Evolutionary conservation across 2,329 filamentous ascomycete species (phyloP).

Genomic region (Neophaeococcomyces mojaviensis): DNA sequence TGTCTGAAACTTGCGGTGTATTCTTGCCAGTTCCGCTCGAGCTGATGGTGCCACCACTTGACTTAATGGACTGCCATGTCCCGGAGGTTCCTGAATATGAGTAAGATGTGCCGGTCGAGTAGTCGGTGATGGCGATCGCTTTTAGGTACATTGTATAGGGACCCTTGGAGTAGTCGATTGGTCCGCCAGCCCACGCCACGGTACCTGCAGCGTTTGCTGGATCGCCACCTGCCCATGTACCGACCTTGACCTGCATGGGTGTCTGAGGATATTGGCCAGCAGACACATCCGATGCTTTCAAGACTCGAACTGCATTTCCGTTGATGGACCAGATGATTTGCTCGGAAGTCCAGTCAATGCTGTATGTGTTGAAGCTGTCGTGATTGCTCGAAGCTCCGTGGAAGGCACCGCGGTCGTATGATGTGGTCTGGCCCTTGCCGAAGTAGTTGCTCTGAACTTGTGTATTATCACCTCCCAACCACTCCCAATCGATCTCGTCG

Average conservation of each 20-base stretch:
- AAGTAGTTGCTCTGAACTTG: slow-evolving; percentile 98
- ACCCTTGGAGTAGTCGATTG: slow-evolving; percentile 56
- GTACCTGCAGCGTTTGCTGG: slow-evolving; percentile 38
- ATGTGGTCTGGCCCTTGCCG: slow-evolving; percentile 72
- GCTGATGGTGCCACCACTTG: slow-evolving; percentile 71
- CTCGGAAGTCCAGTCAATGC: slow-evolving; percentile 59
- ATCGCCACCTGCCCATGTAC: slow-evolving; percentile 60
- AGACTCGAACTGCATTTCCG: slow-evolving; percentile 52
- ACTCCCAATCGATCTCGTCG: slow-evolving; percentile 97
- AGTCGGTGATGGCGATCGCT: slow-evolving; percentile 59
- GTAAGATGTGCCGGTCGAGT: slow-evolving; percentile 85
- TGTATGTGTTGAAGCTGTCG: slow-evolving; percentile 39
- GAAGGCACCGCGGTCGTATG: slow-evolving; percentile 82
- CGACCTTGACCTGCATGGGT: slow-evolving; percentile 63
- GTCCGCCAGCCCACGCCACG: slow-evolving; percentile 62
- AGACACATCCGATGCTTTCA: slow-evolving; percentile 53
- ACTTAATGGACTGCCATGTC: slow-evolving; percentile 71
- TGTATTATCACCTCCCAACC: slow-evolving; percentile 68
- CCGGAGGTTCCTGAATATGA: slow-evolving; percentile 71
- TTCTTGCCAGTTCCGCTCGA: slow-evolving; percentile 51
- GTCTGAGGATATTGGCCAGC: slow-evolving; percentile 63
- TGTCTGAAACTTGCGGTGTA: slow-evolving; percentile 38
- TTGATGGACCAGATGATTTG: slow-evolving; percentile 60
- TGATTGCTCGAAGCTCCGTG: slow-evolving; percentile 59
- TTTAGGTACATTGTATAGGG: slow-evolving; percentile 71